Evolutionary conservation across 768 basidiomycete genomes (phyloP).

Genomic region (Kwoniella sp.): DNA sequence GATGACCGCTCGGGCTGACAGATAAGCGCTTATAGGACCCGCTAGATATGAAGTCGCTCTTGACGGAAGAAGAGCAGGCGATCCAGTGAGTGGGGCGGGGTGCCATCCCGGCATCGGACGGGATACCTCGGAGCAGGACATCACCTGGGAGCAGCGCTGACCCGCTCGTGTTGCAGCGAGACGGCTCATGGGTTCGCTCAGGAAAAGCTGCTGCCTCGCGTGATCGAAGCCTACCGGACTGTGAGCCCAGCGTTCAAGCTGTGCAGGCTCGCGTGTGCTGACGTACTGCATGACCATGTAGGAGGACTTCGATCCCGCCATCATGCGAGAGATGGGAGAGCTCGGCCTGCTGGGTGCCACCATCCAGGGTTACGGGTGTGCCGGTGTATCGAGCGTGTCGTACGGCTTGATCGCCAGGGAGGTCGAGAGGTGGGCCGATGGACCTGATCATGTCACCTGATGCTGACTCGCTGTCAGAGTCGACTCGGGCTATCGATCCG

Average conservation of each 20-base stretch:
- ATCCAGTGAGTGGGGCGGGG: constrained; percentile 78
- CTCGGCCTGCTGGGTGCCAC: constrained; percentile 88
- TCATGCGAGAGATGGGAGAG: constrained; percentile 86
- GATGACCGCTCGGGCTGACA: not conserved
- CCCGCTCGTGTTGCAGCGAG: constrained; percentile 56
- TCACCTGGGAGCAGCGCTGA: not conserved
- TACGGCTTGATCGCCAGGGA: constrained; percentile 92
- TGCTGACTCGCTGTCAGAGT: constrained; percentile 56
- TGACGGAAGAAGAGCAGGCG: constrained; percentile 85
- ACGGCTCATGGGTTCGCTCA: constrained; percentile 57
- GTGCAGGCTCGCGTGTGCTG: no score
- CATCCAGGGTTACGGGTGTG: constrained; percentile 88
- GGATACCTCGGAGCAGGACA: not conserved
- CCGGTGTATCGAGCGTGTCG: constrained; percentile 82
- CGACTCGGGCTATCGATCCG: constrained; percentile 94
- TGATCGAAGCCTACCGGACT: constrained; percentile 80
- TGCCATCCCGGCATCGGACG: not conserved
- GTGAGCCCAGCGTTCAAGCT: constrained; percentile 57
- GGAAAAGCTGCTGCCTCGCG: constrained; percentile 79
- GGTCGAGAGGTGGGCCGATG: constrained; percentile 66
- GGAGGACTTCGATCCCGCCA: constrained; percentile 68
- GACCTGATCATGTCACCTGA: not conserved
- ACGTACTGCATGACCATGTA: no score
- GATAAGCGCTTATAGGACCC: constrained; percentile 61
- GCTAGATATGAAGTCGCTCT: constrained; percentile 66